phyloP scores from a whole-genome alignment of 139 green algal genomes.

The Gonium pectorale region DNA sequence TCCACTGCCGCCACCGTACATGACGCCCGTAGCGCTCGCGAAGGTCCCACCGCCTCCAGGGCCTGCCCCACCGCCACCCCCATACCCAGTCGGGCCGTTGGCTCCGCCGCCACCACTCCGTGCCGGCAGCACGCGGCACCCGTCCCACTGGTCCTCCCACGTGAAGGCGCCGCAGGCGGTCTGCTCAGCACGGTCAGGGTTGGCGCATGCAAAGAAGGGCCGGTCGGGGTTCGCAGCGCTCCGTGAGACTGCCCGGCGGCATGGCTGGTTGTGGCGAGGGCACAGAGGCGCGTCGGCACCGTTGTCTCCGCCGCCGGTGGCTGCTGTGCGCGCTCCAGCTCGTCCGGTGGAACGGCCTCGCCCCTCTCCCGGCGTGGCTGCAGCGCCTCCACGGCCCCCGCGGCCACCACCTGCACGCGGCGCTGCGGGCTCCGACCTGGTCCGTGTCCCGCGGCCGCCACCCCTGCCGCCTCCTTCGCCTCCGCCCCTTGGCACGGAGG shows the following conservation, averaged over 20 bases:
- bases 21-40: background rate
- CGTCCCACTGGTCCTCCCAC: slow-evolving; percentile 64
- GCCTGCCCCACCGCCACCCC: background rate
- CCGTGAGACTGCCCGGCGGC: slow-evolving; percentile 25
- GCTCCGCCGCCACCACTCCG: background rate
- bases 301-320: background rate
- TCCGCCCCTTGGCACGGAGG: background rate
- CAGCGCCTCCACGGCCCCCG: background rate
- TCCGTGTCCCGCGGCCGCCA: background rate
- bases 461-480: background rate
- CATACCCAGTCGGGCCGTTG: background rate
- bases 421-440: background rate
- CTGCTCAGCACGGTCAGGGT: slow-evolving; percentile 30
- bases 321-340: background rate
- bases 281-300: slow-evolving; percentile 31
- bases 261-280: slow-evolving; percentile 42
- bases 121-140: background rate
- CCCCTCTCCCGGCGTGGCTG: background rate
- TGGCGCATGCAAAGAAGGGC: slow-evolving; percentile 53
- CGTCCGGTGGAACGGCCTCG: background rate
- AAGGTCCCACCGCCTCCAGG: background rate
- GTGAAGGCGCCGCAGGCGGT: slow-evolving; percentile 49
- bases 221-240: slow-evolving; percentile 48
- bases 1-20: background rate
- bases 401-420: background rate